Conservation (phyloP, 1,139 yeast genomes). For the Maudiozyma humilis region DNA sequence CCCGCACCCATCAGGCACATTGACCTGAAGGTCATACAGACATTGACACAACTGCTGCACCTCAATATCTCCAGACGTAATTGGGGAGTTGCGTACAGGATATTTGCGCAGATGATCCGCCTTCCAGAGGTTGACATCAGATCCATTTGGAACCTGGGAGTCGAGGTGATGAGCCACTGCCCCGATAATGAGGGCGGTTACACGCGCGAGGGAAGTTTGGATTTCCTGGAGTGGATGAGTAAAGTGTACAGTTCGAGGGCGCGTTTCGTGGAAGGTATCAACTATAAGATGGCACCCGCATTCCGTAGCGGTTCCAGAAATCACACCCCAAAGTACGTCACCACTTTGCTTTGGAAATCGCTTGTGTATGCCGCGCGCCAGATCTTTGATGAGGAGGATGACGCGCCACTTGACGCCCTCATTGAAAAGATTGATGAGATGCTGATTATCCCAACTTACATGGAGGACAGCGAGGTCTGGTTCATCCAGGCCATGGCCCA, state of each 20-base stretch:
- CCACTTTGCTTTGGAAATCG: constrained; percentile 34
- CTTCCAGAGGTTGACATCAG: constrained; percentile 44
- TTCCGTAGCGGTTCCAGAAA: constrained; percentile 34
- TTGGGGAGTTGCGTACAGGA: constrained; percentile 49
- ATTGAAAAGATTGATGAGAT: constrained; percentile 25
- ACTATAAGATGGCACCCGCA: constrained; percentile 27
- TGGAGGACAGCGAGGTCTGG: constrained; percentile 31
- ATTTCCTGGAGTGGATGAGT: constrained; percentile 29
- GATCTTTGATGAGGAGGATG: neutral
- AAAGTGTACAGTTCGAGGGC: constrained; percentile 22
- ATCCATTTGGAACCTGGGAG: constrained; percentile 53
- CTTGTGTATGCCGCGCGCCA: constrained; percentile 12
- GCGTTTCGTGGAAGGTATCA: constrained; percentile 19
- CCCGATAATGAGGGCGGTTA: constrained; percentile 6
- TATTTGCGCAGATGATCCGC: constrained; percentile 44
- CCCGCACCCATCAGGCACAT: constrained; percentile 6
- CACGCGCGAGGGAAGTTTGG: constrained; percentile 9
- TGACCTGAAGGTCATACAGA: constrained; percentile 22
- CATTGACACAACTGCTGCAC: constrained; percentile 31
- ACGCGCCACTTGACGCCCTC: constrained; percentile 11
- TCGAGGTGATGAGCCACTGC: constrained; percentile 33
- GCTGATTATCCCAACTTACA: constrained; percentile 28
- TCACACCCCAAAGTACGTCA: constrained; percentile 32
- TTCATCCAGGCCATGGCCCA: constrained; percentile 26
- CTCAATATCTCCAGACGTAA: constrained; percentile 37